phyloP scores from a whole-genome alignment of 2,329 filamentous ascomycete species.

The Torrubiella hemipterigena region DNA sequence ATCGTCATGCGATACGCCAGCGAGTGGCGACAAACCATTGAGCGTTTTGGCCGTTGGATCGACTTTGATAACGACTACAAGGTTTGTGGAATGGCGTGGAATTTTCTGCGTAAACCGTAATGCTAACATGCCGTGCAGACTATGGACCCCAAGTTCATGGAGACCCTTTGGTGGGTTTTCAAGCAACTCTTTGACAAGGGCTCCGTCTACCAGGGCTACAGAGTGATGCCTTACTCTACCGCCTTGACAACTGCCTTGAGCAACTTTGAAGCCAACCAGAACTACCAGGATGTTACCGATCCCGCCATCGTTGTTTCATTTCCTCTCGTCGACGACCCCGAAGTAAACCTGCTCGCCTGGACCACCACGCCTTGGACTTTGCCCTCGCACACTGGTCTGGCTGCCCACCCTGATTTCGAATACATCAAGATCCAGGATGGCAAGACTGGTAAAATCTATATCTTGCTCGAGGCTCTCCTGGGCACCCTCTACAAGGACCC shows the following conservation, averaged over 20 bases:
- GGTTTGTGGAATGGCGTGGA: constrained; percentile 30
- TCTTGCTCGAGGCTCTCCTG: constrained; percentile 72
- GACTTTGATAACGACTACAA: constrained; percentile 98
- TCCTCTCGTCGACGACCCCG: constrained; percentile 65
- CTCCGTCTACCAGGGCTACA: constrained; percentile 78
- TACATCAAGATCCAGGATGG: constrained; percentile 82
- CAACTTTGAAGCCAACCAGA: constrained; percentile 89
- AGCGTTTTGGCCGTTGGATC: constrained; percentile 86
- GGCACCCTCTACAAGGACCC: constrained; percentile 83
- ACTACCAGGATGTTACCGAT: constrained; percentile 88
- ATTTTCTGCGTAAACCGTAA: no score
- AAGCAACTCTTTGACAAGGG: constrained; percentile 86
- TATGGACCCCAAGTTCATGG: constrained; percentile 94
- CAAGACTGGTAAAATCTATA: constrained; percentile 69
- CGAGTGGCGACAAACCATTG: constrained; percentile 83
- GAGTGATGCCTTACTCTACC: constrained; percentile 92
- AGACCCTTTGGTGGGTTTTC: constrained; percentile 94
- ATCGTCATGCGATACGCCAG: constrained; percentile 86
- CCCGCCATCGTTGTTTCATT: constrained; percentile 84
- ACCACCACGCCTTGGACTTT: constrained; percentile 83
- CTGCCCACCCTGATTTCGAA: constrained; percentile 71
- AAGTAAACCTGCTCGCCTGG: constrained; percentile 71
- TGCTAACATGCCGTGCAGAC: no score
- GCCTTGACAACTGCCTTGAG: constrained; percentile 79
- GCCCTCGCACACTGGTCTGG: constrained; percentile 68